Percentiles rank a stretch among this genome's conserved stretches.
Conservation (phyloP, 495 filamentous ascomycete genomes). For the Glarea lozoyensis region DNA sequence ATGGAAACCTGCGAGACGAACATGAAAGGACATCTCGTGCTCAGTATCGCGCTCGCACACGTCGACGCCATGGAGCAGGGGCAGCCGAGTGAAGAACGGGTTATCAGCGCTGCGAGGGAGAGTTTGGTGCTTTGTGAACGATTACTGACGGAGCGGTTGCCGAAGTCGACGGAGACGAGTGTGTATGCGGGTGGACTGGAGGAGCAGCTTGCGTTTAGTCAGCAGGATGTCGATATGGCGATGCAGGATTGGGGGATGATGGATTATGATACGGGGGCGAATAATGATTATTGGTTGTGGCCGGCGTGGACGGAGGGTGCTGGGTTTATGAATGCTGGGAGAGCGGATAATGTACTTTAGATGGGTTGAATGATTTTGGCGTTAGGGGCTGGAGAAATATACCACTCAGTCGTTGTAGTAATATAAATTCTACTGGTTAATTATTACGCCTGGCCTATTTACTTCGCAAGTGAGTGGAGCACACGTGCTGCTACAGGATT, state of each 20-base stretch:
- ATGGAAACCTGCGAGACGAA: conserved; percentile 16
- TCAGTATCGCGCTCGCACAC: conserved; percentile 23
- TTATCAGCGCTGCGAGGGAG: conserved; percentile 21
- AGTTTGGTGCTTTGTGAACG: conserved; percentile 13
- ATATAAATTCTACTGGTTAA: no score
- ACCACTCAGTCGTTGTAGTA: no score
- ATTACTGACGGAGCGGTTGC: conserved; percentile 5
- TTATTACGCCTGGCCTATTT: no score
- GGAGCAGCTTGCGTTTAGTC: neutral
- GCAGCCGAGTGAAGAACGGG: conserved; percentile 19
- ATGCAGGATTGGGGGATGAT: conserved; percentile 13
- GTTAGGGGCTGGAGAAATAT: no score
- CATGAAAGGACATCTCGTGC: conserved; percentile 21
- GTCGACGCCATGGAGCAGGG: conserved; percentile 23
- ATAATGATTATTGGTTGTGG: neutral
- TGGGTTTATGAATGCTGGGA: no score
- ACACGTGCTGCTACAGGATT: no score
- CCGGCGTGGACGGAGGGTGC: neutral
- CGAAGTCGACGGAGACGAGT: neutral
- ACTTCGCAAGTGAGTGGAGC: no score
- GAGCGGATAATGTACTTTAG: no score
- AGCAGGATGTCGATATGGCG: conserved; percentile 5
- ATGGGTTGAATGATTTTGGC: no score
- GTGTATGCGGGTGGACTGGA: neutral
- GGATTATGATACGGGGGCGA: neutral